phyloP scores from a whole-genome alignment of 2,329 filamentous ascomycete genomes.

The Plectosphaerella cucumerina region DNA sequence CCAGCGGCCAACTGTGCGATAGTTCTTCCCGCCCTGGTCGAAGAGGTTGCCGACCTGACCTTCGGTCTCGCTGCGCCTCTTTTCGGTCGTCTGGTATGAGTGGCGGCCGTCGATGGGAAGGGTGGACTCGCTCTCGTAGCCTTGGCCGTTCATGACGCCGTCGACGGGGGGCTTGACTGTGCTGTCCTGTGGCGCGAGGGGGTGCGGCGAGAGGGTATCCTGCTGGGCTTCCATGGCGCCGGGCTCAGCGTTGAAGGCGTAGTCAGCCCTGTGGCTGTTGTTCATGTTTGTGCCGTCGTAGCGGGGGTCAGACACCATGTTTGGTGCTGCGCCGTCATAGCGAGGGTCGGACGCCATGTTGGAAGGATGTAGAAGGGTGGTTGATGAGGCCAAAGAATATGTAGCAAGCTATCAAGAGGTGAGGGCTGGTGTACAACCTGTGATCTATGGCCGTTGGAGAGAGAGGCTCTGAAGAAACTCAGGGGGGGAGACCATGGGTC shows the following conservation, averaged over 20 bases:
- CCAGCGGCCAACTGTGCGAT: constrained; percentile 28
- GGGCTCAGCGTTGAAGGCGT: background rate
- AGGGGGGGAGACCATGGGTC: background rate
- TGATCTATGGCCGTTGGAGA: no score
- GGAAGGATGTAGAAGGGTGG: background rate
- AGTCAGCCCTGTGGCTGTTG: background rate
- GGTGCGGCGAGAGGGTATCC: background rate
- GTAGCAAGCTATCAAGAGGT: background rate
- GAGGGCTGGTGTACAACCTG: background rate
- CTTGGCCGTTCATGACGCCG: background rate
- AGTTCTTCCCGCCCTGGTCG: constrained; percentile 24
- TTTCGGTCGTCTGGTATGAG: background rate
- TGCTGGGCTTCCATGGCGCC: background rate
- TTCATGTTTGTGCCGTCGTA: background rate
- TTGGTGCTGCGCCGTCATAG: background rate
- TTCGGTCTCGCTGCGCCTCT: background rate
- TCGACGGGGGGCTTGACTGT: background rate
- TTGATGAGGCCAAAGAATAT: background rate
- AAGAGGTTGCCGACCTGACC: constrained; percentile 19
- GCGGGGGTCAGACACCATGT: background rate
- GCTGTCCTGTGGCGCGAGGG: background rate
- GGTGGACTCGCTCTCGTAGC: background rate
- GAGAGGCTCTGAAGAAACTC: background rate
- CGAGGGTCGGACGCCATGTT: background rate
- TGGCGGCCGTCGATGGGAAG: background rate